These are phyloP conservation scores for Exophiala aquamarina DNA, from an alignment of 2,329 filamentous ascomycete genomes.

Conservation along the genomic window DNA sequence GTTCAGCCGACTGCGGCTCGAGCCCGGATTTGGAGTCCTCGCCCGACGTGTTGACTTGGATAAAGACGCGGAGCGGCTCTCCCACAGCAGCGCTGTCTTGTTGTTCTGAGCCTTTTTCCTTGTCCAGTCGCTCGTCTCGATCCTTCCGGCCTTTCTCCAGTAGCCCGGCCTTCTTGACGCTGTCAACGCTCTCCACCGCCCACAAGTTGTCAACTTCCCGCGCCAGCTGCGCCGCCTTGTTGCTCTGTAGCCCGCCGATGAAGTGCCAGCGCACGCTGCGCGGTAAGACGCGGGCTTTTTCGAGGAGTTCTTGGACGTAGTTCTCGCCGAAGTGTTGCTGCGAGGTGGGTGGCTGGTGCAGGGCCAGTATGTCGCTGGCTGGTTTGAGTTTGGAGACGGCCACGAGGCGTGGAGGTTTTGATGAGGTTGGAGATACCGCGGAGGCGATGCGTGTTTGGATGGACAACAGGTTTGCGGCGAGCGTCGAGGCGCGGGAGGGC, in stretches of 20 bases:
- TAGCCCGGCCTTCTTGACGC: conserved; percentile 78
- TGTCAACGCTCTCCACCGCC: conserved; percentile 89
- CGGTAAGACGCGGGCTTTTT: conserved; percentile 82
- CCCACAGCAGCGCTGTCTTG: conserved; percentile 24
- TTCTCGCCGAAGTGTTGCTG: conserved; percentile 87
- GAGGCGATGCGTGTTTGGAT: conserved; percentile 60
- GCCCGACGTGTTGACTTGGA: conserved; percentile 94
- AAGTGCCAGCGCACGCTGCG: conserved; percentile 85
- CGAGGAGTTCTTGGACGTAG: conserved; percentile 83
- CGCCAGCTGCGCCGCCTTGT: conserved; percentile 85
- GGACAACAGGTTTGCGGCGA: conserved; percentile 61
- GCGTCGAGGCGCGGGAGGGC: conserved; percentile 59
- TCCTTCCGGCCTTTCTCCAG: conserved; percentile 74
- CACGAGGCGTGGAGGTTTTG: conserved; percentile 63
- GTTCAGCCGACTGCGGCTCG: conserved; percentile 48
- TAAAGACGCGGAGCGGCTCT: conserved; percentile 67
- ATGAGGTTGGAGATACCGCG: conserved; percentile 34
- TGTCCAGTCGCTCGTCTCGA: conserved; percentile 38
- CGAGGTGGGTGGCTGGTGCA: conserved; percentile 61
- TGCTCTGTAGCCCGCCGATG: conserved; percentile 90
- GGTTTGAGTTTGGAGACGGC: conserved; percentile 97
- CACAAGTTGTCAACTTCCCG: conserved; percentile 82
- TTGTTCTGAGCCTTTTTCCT: conserved; percentile 34
- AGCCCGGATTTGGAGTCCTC: conserved; percentile 84
- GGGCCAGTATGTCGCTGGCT: conserved; percentile 81